These are phyloP conservation scores for Sugiyamaella smithiae DNA, from an alignment of 805 yeast species.

Conservation along the genomic window DNA sequence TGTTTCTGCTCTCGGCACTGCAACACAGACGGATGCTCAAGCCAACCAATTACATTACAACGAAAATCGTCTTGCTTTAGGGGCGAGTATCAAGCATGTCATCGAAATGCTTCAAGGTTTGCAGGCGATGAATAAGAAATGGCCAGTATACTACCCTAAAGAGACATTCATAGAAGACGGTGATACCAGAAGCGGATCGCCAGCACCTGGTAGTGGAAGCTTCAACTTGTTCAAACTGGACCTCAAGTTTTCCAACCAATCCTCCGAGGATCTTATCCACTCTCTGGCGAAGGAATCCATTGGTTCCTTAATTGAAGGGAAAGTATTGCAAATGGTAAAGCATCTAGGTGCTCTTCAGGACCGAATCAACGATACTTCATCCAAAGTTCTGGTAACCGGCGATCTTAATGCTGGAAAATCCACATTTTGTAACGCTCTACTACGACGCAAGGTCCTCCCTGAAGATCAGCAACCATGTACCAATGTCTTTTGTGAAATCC, in stretches of 20 bases:
- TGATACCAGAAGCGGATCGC: not conserved
- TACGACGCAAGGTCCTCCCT: conserved; percentile 76
- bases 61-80: conserved; percentile 63
- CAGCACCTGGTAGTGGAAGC: conserved; percentile 22
- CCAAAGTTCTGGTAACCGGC: conserved; percentile 95
- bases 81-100: conserved; percentile 40
- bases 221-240: conserved; percentile 64
- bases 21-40: conserved; percentile 36
- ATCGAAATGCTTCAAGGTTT: conserved; percentile 29
- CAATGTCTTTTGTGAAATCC: conserved; percentile 89
- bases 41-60: conserved; percentile 74
- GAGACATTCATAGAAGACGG: conserved; percentile 7
- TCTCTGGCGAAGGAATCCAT: conserved; percentile 65
- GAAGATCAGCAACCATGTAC: conserved; percentile 99
- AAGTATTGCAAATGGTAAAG: conserved; percentile 58
- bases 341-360: conserved; percentile 72
- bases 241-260: conserved; percentile 50
- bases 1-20: conserved; percentile 7
- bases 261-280: conserved; percentile 43
- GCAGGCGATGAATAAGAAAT: conserved; percentile 26
- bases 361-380: conserved; percentile 84
- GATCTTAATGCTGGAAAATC: conserved; percentile 97
- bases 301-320: conserved; percentile 66
- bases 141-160: conserved; percentile 34
- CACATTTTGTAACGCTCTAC: conserved; percentile 86